Percentiles rank a stretch among this genome's conserved stretches.
These are phyloP conservation scores for Mycocentrospora acerina DNA, from an alignment of 2,329 filamentous ascomycete genomes.

Conservation along the genomic window DNA sequence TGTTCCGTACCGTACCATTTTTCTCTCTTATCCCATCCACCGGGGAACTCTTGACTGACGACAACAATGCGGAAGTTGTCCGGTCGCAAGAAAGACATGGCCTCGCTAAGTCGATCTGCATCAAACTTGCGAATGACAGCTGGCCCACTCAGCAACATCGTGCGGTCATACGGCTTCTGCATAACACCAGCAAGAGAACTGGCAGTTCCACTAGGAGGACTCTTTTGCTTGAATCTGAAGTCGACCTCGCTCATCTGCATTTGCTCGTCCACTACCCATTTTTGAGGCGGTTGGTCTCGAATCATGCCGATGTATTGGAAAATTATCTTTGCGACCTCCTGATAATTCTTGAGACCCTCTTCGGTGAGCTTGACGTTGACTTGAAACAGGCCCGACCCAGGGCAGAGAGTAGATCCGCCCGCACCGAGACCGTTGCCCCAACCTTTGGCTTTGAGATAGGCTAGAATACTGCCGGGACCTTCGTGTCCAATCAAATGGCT, in stretches of 20 bases:
- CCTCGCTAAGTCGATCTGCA: constrained; percentile 70
- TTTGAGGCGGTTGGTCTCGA: constrained; percentile 73
- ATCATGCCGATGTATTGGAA: constrained; percentile 93
- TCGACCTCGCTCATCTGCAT: constrained; percentile 88
- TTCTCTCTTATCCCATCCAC: constrained; percentile 83
- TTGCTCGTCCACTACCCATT: constrained; percentile 95
- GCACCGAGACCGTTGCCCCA: constrained; percentile 85
- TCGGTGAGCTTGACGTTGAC: constrained; percentile 79
- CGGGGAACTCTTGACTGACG: constrained; percentile 80
- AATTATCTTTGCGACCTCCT: constrained; percentile 77
- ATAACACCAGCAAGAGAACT: constrained; percentile 83
- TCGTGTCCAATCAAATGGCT: constrained; percentile 90
- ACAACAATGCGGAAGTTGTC: constrained; percentile 89
- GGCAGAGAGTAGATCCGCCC: constrained; percentile 73
- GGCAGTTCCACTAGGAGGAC: constrained; percentile 83
- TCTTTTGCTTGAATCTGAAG: constrained; percentile 94
- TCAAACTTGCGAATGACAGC: constrained; percentile 79
- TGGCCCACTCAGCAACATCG: constrained; percentile 82
- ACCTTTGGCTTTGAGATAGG: constrained; percentile 85
- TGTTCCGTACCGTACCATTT: constrained; percentile 99
- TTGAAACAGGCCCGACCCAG: constrained; percentile 78
- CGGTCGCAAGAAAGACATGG: constrained; percentile 71
- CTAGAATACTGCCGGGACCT: constrained; percentile 86
- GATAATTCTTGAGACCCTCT: constrained; percentile 79
- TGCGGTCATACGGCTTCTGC: constrained; percentile 85